These are phyloP conservation scores for Suillus luteus DNA, from an alignment of 768 basidiomycete genomes.

Conservation along the genomic window DNA sequence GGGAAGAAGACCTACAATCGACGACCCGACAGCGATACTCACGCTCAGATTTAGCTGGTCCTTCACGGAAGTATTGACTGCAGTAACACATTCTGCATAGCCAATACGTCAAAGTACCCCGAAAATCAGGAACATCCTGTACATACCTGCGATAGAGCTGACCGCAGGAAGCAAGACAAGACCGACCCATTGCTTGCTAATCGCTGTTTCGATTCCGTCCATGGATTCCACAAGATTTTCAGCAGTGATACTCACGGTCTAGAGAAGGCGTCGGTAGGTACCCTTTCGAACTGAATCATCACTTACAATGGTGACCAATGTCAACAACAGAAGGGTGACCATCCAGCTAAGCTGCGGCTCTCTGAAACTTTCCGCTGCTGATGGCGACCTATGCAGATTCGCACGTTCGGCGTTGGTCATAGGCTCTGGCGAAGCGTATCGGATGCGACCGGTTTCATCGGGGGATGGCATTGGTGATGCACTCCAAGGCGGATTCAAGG, in stretches of 20 bases:
- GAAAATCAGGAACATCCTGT: background rate
- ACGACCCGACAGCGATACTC: slow-evolving; percentile 81
- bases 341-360: slow-evolving; percentile 60
- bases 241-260: slow-evolving; percentile 62
- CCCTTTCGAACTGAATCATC: background rate
- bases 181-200: slow-evolving; percentile 88
- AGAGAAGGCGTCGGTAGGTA: background rate
- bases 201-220: slow-evolving; percentile 67
- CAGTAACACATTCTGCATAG: slow-evolving; percentile 77
- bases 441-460: slow-evolving; percentile 7
- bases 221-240: slow-evolving; percentile 83
- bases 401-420: slow-evolving; percentile 18
- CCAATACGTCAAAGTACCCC: background rate
- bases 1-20: slow-evolving; percentile 52
- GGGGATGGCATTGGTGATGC: slow-evolving; percentile 20
- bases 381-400: slow-evolving; percentile 16
- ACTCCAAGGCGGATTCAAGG: slow-evolving; percentile 13
- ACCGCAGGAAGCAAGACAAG: slow-evolving; percentile 87
- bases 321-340: slow-evolving; percentile 56
- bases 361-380: slow-evolving; percentile 35
- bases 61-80: slow-evolving; percentile 86
- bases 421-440: slow-evolving; percentile 16
- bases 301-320: slow-evolving; percentile 64
- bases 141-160: slow-evolving; percentile 71
- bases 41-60: slow-evolving; percentile 82